phyloP scores from a whole-genome alignment of 352 stramenopile genomes.

The Globisporangium takayamanum region DNA sequence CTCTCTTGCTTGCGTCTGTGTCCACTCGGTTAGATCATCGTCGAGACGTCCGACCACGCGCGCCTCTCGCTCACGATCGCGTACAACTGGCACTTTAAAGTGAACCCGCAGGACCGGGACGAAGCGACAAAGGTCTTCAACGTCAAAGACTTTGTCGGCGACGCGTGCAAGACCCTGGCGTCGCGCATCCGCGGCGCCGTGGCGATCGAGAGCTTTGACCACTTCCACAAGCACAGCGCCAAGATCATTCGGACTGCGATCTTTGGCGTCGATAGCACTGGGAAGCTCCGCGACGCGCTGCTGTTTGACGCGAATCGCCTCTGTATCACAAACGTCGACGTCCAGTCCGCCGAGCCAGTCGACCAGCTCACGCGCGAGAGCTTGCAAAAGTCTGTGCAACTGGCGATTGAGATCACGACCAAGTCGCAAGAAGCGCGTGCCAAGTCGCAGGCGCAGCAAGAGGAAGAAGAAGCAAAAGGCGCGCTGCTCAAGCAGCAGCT shows the following conservation, averaged over 20 bases:
- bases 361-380: slow-evolving; percentile 65
- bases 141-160: slow-evolving; percentile 75
- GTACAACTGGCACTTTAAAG: slow-evolving; percentile 82
- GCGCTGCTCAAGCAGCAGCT: slow-evolving; percentile 66
- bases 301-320: slow-evolving; percentile 72
- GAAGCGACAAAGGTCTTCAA: slow-evolving; percentile 74
- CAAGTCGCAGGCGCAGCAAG: slow-evolving; percentile 74
- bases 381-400: slow-evolving; percentile 74
- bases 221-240: slow-evolving; percentile 81
- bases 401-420: slow-evolving; percentile 84
- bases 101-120: slow-evolving; percentile 38
- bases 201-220: slow-evolving; percentile 63
- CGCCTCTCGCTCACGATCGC: slow-evolving; percentile 69
- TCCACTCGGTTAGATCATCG: slow-evolving; percentile 37
- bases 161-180: slow-evolving; percentile 76
- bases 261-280: slow-evolving; percentile 54
- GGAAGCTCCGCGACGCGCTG: slow-evolving; percentile 47
- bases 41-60: slow-evolving; percentile 77
- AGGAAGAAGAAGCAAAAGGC: slow-evolving; percentile 75
- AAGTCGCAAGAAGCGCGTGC: slow-evolving; percentile 75
- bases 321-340: slow-evolving; percentile 78
- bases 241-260: slow-evolving; percentile 79
- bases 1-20: background rate
- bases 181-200: slow-evolving; percentile 73
- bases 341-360: slow-evolving; percentile 73